Evolutionary conservation across 768 basidiomycete genomes (phyloP), one percentile per base, ranked within the genome.

Genomic region (Tephrocybe sp.): DNA sequence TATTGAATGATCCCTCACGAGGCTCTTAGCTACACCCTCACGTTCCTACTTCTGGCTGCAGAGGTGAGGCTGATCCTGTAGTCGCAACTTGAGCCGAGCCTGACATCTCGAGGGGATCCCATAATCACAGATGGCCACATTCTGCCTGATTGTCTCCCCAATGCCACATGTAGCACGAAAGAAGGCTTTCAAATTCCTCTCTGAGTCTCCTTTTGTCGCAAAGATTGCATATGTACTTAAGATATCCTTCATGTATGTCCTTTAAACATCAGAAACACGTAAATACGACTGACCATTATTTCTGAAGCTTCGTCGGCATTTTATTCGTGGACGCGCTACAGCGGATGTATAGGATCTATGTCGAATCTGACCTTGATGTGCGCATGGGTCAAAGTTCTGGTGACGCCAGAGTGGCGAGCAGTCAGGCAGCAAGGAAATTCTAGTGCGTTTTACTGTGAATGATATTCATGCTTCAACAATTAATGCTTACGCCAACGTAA

Each of bases 251-350:
- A 94, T 97, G 89, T 90, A 51, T 39, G 82, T 68, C 45, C 41
- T 62, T 67, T 51, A 59, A 39, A 19, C 42, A 51, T 12, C 32
- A 40, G 7, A 23, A 10, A 39, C 46, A 5, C 20, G 12, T 9
- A 16, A 17, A 1, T 33, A 23, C n/a, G 5, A n/a, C 13, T 26
- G n/a, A 2, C n/a, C 12, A 35, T 59, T 4, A 56, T 26, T 9
- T 35, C 31, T 19, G n/a, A 42, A 86, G 89, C 55, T 94, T 95
- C 62, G 83, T 97, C 1, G 89, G 73, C 1, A 79, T 98, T 3
- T 77, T 98, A 39, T 98, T 97, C 64, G 76, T 84, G 12, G 96
- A 98, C 60, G 93, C 96, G 23, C 73, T 97, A 31, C 94, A 97
- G 68, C 84, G 95, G 54, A 94, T 98, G 90, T 83, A 87, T 72